Conservation (phyloP, 495 filamentous ascomycete species). For the Hypoxylon rickii region DNA sequence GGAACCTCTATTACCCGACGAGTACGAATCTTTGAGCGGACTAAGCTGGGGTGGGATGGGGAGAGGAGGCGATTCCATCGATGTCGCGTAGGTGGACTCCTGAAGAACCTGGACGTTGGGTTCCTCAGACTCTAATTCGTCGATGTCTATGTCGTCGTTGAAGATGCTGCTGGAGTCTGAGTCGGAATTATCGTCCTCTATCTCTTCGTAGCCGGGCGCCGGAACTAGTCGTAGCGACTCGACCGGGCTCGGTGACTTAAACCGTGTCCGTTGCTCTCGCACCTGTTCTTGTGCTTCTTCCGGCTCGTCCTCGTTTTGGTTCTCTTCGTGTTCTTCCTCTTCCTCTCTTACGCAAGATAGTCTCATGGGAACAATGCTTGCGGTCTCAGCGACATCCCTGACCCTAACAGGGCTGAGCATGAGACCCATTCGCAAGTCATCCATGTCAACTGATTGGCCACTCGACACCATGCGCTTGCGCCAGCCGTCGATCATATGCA, state of each 20-base stretch:
- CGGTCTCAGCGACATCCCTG: conserved; percentile 54
- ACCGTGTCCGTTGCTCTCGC: conserved; percentile 19
- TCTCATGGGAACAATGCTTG: conserved; percentile 41
- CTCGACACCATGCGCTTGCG: conserved; percentile 77
- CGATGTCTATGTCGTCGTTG: conserved; percentile 55
- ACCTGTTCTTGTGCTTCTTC: conserved; percentile 20
- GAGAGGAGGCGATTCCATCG: conserved; percentile 39
- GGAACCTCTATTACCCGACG: conserved; percentile 49
- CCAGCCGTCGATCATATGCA: conserved; percentile 92
- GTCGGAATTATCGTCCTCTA: conserved; percentile 44
- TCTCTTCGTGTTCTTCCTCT: conserved; percentile 43
- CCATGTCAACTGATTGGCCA: conserved; percentile 78
- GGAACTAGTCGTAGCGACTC: conserved; percentile 44
- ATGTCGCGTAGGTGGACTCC: conserved; percentile 44
- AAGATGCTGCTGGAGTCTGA: conserved; percentile 56
- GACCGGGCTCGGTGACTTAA: conserved; percentile 23
- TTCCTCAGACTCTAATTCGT: conserved; percentile 54
- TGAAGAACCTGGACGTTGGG: conserved; percentile 55
- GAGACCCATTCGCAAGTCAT: conserved; percentile 80
- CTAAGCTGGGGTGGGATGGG: conserved; percentile 48
- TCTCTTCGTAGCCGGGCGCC: conserved; percentile 36
- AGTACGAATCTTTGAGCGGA: conserved; percentile 51
- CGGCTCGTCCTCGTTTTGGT: conserved; percentile 12
- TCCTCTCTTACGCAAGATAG: conserved; percentile 46
- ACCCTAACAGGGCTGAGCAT: conserved; percentile 65